Evolutionary conservation across 75 land plant species (phyloP).

Genomic region (Larix kaempferi): DNA sequence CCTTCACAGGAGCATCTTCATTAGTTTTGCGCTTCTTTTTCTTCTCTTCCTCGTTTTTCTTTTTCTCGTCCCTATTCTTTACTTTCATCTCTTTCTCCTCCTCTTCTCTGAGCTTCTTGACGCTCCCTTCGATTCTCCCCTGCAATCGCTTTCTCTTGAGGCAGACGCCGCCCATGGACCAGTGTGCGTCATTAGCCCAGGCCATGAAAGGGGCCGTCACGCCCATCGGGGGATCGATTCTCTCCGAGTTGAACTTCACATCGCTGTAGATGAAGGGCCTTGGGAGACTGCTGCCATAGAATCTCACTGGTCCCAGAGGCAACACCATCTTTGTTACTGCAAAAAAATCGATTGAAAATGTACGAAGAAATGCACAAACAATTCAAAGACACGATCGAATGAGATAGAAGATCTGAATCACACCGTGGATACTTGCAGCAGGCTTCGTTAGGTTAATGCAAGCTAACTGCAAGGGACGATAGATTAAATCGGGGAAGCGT

Average conservation of each 20-base stretch:
- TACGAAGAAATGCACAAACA: no score
- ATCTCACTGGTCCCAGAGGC: conserved; percentile 34
- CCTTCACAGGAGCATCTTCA: not conserved
- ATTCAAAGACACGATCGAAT: no score
- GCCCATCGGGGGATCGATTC: conserved; percentile 74
- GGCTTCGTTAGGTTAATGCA: no score
- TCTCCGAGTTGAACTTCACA: conserved; percentile 38
- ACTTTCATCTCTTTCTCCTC: conserved; percentile 13
- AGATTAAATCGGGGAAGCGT: no score
- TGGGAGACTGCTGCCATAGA: conserved; percentile 86
- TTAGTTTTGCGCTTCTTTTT: not conserved
- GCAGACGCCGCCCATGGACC: conserved; percentile 92
- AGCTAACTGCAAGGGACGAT: no score
- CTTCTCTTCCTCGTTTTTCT: not conserved
- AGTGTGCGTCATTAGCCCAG: conserved; percentile 92
- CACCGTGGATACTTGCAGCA: no score
- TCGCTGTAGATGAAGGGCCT: conserved; percentile 69
- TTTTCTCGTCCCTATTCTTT: not conserved
- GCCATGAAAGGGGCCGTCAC: conserved; percentile 58
- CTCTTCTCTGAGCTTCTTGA: conserved; percentile 45
- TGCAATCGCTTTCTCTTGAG: conserved; percentile 55
- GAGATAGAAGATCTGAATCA: no score
- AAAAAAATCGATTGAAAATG: no score
- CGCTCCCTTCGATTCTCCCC: conserved; percentile 79
- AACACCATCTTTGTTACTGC: not conserved